Percentiles rank a stretch among this genome's conserved stretches.
Evolutionary conservation across 192 early-diverging fungal species (phyloP).

Genomic region (Backusella tuberculispora): DNA sequence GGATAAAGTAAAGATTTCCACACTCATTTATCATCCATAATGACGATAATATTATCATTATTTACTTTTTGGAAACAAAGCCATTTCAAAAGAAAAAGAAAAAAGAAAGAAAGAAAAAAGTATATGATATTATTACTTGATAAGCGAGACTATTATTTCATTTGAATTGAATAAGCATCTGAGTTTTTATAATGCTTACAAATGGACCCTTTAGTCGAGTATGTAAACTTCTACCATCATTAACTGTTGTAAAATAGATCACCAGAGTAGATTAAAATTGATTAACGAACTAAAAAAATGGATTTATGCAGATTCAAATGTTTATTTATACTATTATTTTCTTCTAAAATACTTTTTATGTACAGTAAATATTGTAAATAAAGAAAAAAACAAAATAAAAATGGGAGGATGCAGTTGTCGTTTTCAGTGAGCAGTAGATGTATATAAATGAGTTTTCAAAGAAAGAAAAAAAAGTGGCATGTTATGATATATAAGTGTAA

Average conservation of each 20-base stretch:
- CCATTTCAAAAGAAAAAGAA: no score
- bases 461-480: not conserved
- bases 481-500: not conserved
- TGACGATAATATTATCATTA: no score
- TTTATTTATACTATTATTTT: slow-evolving; percentile 6
- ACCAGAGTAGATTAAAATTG: not conserved
- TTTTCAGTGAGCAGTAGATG: not conserved
- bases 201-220: not conserved
- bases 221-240: no score
- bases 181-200: not conserved
- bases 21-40: no score
- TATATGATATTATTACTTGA: not conserved
- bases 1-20: no score
- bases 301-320: not conserved
- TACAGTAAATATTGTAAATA: not conserved
- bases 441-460: not conserved
- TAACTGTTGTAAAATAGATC: no score
- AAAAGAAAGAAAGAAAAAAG: not conserved
- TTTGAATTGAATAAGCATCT: not conserved
- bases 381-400: not conserved
- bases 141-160: not conserved
- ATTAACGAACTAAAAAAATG: not conserved
- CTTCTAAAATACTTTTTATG: not conserved
- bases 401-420: not conserved
- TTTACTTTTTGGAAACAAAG: no score